Evolutionary conservation across 2,329 filamentous ascomycete species (phyloP).

Genomic region (Arthrobotrys conoides): DNA sequence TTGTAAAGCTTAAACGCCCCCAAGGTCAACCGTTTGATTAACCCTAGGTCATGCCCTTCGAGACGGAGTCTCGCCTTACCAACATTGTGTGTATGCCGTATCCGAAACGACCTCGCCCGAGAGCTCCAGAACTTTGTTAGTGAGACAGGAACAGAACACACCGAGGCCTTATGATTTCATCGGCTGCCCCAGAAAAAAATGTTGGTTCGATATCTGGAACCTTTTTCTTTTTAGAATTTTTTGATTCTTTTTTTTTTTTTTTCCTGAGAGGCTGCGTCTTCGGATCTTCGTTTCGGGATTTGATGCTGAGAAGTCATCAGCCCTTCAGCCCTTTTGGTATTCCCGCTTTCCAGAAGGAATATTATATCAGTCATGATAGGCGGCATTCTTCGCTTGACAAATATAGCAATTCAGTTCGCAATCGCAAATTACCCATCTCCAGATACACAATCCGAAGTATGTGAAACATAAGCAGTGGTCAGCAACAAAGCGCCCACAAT

Average conservation of each 20-base stretch:
- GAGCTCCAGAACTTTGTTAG: constrained; percentile 55
- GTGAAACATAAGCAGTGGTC: constrained; percentile 55
- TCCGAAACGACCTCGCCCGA: constrained; percentile 44
- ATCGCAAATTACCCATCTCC: constrained; percentile 58
- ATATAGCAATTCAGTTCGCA: constrained; percentile 52
- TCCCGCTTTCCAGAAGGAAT: constrained; percentile 23
- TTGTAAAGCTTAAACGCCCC: constrained; percentile 36
- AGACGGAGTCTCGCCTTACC: constrained; percentile 56
- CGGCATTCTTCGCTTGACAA: constrained; percentile 52
- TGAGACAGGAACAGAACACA: constrained; percentile 37
- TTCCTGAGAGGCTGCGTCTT: constrained; percentile 36
- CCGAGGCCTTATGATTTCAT: constrained; percentile 59
- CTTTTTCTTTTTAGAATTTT: too few species aligned
- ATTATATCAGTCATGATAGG: constrained; percentile 32
- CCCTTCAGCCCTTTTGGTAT: constrained; percentile 55
- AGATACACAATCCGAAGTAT: constrained; percentile 27
- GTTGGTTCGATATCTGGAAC: constrained; percentile 41
- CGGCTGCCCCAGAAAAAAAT: constrained; percentile 27
- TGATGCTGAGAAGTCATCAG: constrained; percentile 44
- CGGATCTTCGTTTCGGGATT: constrained; percentile 50
- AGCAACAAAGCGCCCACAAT: constrained; percentile 14
- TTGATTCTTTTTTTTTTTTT: not conserved
- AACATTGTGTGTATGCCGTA: constrained; percentile 26
- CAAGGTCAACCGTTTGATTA: constrained; percentile 18
- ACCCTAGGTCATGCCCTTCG: constrained; percentile 40